Percentiles rank a stretch among this genome's conserved stretches.
Evolutionary conservation across 108 stramenopile species (phyloP).

Genomic region (Schizochytrium sp.): DNA sequence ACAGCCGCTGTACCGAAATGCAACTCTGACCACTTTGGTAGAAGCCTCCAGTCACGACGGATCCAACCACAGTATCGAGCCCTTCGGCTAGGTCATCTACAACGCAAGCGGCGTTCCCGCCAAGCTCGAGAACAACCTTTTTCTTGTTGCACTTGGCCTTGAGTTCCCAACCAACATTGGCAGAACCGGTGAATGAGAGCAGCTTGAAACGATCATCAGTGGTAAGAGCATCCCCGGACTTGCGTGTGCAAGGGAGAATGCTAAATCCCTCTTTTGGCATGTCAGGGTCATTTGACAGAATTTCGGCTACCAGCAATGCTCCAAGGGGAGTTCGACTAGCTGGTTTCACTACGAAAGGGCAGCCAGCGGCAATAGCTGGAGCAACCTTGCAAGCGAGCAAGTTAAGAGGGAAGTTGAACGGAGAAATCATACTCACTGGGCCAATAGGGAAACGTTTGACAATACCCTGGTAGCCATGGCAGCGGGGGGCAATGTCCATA

Average conservation of each 20-base stretch:
- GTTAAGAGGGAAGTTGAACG: slow-evolving; percentile 67
- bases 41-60: background rate
- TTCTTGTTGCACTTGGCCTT: slow-evolving; percentile 23
- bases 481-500: slow-evolving; percentile 60
- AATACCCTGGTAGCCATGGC: slow-evolving; percentile 22
- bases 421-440: slow-evolving; percentile 61
- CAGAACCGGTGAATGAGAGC: slow-evolving; percentile 61
- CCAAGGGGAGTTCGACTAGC: slow-evolving; percentile 65
- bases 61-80: slow-evolving; percentile 15
- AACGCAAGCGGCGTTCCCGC: slow-evolving; percentile 55
- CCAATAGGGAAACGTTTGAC: slow-evolving; percentile 65
- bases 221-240: slow-evolving; percentile 62
- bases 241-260: slow-evolving; percentile 64
- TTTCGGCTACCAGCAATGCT: slow-evolving; percentile 63
- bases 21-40: slow-evolving; percentile 36
- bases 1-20: slow-evolving; percentile 43
- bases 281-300: slow-evolving; percentile 63
- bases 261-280: slow-evolving; percentile 65
- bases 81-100: slow-evolving; percentile 55
- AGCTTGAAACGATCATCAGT: slow-evolving; percentile 68
- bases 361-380: slow-evolving; percentile 70
- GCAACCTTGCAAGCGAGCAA: slow-evolving; percentile 68
- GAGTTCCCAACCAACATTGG: slow-evolving; percentile 44
- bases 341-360: slow-evolving; percentile 69
- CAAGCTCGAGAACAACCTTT: slow-evolving; percentile 60